Evolutionary conservation across 2,329 filamentous ascomycete species (phyloP), one percentile per base, ranked within the genome.

Genomic region (Fusarium marasasianum): DNA sequence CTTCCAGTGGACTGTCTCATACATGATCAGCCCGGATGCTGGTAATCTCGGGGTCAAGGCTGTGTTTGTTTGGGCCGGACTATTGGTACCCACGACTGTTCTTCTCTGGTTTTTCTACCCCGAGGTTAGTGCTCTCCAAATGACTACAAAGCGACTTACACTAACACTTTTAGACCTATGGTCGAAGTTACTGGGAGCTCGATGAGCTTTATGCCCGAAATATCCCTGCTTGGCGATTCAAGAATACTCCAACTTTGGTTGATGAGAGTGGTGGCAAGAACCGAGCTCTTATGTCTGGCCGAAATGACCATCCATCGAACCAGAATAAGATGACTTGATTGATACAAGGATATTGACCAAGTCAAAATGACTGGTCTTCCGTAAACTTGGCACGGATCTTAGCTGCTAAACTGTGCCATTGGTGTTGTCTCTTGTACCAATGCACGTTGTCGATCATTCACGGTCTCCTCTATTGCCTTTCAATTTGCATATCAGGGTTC

Each of bases 101-200:
- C 50, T 69, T 11, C 29, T 69, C 22, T 65, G 62, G 62, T 29
- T 65, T 12, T 65, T 41, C 18, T 65, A 65, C 3, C 56, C 56
- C 4, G 35, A 54, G 51, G 51, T 54, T 20, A 40, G 51, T 29
- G 5, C 20, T 17, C 6, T 8, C 10, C 35, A 17, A 7, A 22
- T 18, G 5, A 8, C 24, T 40, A 10, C 20, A 14, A 26, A 37
- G 13, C 4, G 7, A 26, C 9, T 29, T 26, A 6, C 5, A 29
- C 24, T 54, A 29, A 54, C 11, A 29, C 10, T 10, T 2, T 29
- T 54, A 68, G 65, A 68, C 61, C 11, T 68, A 68, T 18, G 65
- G 65, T 14, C 65, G 65, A 68, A 68, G 61, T 22, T 68, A 68
- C 20, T 65, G 51, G 65, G 65, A 68, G 15, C 65, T 68, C 24